Evolutionary conservation across 2,329 filamentous ascomycete genomes (phyloP).

Genomic region (Orbilia quercus): DNA sequence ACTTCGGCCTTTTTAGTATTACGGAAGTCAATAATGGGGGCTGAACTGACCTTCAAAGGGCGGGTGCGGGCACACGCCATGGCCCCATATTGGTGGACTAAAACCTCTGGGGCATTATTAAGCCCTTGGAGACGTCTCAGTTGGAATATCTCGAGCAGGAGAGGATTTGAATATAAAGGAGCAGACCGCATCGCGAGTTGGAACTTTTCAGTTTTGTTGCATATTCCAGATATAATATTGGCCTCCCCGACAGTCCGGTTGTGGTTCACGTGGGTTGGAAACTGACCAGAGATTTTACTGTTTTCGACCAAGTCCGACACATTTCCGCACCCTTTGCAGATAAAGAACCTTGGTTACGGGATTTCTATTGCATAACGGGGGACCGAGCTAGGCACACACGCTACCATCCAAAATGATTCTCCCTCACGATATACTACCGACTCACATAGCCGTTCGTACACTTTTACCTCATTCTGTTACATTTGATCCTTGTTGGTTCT

Average conservation of each 20-base stretch:
- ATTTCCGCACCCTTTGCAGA: not conserved
- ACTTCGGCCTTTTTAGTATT: slow-evolving; percentile 25
- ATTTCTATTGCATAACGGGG: not conserved
- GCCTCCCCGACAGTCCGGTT: slow-evolving; percentile 30
- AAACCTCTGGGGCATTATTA: not conserved
- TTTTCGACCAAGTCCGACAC: slow-evolving; percentile 2
- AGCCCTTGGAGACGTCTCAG: slow-evolving; percentile 1
- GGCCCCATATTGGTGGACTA: not conserved
- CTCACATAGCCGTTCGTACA: slow-evolving; percentile 24
- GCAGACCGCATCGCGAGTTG: not conserved
- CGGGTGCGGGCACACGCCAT: not conserved
- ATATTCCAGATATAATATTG: not conserved
- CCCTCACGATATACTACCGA: slow-evolving; percentile 20
- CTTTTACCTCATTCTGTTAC: not conserved
- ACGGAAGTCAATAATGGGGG: slow-evolving; percentile 7
- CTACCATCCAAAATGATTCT: slow-evolving; percentile 32
- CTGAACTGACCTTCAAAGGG: slow-evolving; percentile 11
- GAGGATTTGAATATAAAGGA: slow-evolving; percentile 38
- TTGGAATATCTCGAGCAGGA: slow-evolving; percentile 15
- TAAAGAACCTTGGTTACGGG: slow-evolving; percentile 19
- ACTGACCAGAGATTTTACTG: not conserved
- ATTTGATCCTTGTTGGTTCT: not conserved
- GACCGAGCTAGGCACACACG: slow-evolving; percentile 7
- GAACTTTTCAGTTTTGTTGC: too few relatives aligned
- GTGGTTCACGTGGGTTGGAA: slow-evolving; percentile 26